Conservation (phyloP, 1,284 basidiomycete species). For the Grifola frondosa region DNA sequence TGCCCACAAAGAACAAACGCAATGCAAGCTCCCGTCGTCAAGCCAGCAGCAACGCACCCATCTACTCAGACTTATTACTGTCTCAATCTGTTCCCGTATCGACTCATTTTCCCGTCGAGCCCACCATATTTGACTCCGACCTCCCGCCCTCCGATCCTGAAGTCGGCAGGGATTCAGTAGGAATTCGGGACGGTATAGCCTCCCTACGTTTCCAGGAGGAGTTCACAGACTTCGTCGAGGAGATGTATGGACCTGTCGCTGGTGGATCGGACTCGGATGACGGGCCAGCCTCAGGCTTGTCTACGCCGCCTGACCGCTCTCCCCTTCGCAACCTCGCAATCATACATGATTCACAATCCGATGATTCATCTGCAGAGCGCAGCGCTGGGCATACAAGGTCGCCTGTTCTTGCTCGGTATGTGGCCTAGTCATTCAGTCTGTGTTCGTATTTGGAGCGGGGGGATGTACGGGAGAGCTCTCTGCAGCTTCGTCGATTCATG, state of each 20-base stretch:
- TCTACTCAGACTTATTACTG: slow-evolving; percentile 7
- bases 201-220: not conserved
- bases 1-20: slow-evolving; percentile 29
- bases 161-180: slow-evolving; percentile 12
- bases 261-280: slow-evolving; percentile 19
- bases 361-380: slow-evolving; percentile 14
- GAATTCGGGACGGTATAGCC: slow-evolving; percentile 8
- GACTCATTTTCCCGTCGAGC: slow-evolving; percentile 11
- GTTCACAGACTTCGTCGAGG: slow-evolving; percentile 3
- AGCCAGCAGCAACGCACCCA: slow-evolving; percentile 8
- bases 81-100: slow-evolving; percentile 7
- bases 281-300: slow-evolving; percentile 15
- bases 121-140: slow-evolving; percentile 17
- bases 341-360: slow-evolving; percentile 11
- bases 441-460: not conserved
- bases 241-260: slow-evolving; percentile 6
- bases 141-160: slow-evolving; percentile 18
- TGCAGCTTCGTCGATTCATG: not conserved
- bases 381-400: slow-evolving; percentile 27
- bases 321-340: slow-evolving; percentile 10
- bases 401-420: slow-evolving; percentile 30
- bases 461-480: too few species aligned
- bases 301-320: not conserved
- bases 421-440: slow-evolving; percentile 6
- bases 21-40: slow-evolving; percentile 25